phyloP scores from a whole-genome alignment of 164 flowering plant genomes.

The Akebia trifoliata region DNA sequence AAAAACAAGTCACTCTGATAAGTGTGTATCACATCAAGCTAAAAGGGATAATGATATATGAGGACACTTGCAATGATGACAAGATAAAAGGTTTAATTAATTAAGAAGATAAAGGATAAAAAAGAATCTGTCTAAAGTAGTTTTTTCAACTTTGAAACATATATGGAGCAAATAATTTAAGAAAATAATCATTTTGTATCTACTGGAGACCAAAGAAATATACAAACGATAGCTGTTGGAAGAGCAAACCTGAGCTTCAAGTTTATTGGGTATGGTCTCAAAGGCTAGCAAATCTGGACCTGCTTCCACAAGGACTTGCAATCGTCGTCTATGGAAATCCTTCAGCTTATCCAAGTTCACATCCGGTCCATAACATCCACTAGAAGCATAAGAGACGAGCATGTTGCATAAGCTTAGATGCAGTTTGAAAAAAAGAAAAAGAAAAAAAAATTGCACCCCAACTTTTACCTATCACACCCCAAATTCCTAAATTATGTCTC shows the following conservation, averaged over 20 bases:
- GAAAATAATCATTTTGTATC: background rate
- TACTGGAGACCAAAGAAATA: too few relatives aligned
- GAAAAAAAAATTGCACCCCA: too few relatives aligned
- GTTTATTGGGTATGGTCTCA: constrained; percentile 92
- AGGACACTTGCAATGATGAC: background rate
- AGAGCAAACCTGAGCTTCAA: constrained; percentile 80
- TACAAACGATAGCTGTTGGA: background rate
- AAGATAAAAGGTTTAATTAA: background rate
- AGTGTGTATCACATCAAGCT: background rate
- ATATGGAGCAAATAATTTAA: background rate
- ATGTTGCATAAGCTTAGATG: constrained; percentile 2
- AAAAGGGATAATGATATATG: constrained; percentile 1
- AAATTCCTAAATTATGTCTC: background rate
- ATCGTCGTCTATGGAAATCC: constrained; percentile 77
- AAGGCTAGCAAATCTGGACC: constrained; percentile 85
- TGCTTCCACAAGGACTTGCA: constrained; percentile 74
- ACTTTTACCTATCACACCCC: background rate
- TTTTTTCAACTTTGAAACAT: too few relatives aligned
- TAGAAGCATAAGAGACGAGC: constrained; percentile 18
- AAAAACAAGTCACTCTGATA: too few relatives aligned
- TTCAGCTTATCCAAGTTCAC: constrained; percentile 65
- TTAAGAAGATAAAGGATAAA: too few relatives aligned
- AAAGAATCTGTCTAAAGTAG: too few relatives aligned
- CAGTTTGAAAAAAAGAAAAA: background rate
- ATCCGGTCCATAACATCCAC: constrained; percentile 68